These are phyloP conservation scores for Candida silvicultrix DNA, from an alignment of 805 yeast genomes.

Conservation along the genomic window DNA sequence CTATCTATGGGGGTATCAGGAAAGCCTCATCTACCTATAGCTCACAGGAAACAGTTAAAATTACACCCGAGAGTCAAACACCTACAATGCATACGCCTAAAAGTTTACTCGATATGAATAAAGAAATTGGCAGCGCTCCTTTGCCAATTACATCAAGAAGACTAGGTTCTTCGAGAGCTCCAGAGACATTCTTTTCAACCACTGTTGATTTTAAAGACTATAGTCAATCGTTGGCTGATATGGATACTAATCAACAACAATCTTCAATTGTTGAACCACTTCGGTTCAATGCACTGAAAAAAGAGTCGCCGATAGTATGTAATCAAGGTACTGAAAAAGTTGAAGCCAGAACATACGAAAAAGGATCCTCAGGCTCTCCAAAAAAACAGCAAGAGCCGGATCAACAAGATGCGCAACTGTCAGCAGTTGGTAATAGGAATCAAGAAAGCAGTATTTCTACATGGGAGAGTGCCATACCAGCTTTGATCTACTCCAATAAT, in stretches of 20 bases:
- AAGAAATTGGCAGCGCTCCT: neutral
- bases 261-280: neutral
- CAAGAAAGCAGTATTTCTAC: neutral
- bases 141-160: neutral
- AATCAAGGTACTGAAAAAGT: too few relatives aligned
- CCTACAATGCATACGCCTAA: neutral
- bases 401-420: neutral
- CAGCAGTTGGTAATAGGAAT: neutral
- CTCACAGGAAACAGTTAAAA: neutral
- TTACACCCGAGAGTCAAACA: neutral
- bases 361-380: too few relatives aligned
- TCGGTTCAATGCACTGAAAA: neutral
- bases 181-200: neutral
- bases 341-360: too few relatives aligned
- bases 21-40: neutral
- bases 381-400: too few relatives aligned
- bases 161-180: neutral
- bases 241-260: neutral
- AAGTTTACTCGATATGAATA: neutral
- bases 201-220: neutral
- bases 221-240: too few relatives aligned
- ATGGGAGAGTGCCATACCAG: neutral
- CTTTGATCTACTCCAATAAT: constrained; percentile 1
- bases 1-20: neutral
- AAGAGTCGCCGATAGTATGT: too few relatives aligned